phyloP scores from a whole-genome alignment of 768 basidiomycete genomes.

The Phlegmacium glaucopus region DNA sequence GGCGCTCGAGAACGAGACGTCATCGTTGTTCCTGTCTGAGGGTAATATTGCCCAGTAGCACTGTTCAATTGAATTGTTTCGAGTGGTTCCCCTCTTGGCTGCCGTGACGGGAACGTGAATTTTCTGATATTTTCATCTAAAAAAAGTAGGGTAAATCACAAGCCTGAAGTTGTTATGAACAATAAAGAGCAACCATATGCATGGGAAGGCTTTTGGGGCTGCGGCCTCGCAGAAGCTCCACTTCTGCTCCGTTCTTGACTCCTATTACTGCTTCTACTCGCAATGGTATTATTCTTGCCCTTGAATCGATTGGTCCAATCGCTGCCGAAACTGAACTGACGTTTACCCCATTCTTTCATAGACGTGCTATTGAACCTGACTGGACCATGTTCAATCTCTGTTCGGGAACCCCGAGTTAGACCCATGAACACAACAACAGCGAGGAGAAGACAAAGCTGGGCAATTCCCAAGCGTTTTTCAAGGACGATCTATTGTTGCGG shows the following conservation, averaged over 20 bases:
- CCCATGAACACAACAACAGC: constrained; percentile 85
- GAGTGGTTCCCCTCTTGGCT: constrained; percentile 13
- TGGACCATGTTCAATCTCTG: constrained; percentile 25
- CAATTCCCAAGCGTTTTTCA: constrained; percentile 87
- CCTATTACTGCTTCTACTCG: constrained; percentile 7
- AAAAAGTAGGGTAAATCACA: background rate
- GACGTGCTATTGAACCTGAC: constrained; percentile 22
- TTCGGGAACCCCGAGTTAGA: constrained; percentile 72
- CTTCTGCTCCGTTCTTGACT: constrained; percentile 21
- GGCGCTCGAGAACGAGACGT: constrained; percentile 21
- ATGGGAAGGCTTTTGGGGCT: constrained; percentile 15
- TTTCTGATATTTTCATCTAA: constrained; percentile 8
- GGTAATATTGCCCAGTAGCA: constrained; percentile 11
- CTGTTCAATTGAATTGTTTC: constrained; percentile 19
- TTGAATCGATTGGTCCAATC: constrained; percentile 44
- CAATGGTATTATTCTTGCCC: constrained; percentile 18
- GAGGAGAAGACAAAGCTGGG: constrained; percentile 81
- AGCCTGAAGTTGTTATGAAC: background rate
- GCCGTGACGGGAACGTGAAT: constrained; percentile 16
- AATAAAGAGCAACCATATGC: background rate
- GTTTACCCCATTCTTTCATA: constrained; percentile 52
- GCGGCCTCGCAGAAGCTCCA: background rate
- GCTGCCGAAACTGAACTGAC: constrained; percentile 53
- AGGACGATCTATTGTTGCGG: constrained; percentile 57
- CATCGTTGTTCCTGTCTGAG: constrained; percentile 18